phyloP scores from a whole-genome alignment of 1,139 yeast genomes.

The Kodamaea anthophila region DNA sequence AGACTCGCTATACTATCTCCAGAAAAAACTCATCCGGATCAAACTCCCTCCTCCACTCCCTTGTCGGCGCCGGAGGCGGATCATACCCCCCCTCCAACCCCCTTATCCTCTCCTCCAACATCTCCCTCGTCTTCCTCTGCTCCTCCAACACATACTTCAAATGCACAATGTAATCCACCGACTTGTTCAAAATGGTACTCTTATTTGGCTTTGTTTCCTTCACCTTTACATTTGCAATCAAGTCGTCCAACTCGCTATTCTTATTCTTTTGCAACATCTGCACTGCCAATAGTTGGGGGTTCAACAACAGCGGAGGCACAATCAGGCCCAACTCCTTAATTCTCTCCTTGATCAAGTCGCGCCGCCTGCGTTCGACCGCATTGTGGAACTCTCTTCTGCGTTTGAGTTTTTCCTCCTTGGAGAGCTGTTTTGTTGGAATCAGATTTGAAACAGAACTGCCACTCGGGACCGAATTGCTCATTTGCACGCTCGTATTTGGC shows the following conservation, averaged over 20 bases:
- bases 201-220: constrained; percentile 71
- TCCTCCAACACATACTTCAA: constrained; percentile 38
- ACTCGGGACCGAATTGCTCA: constrained; percentile 22
- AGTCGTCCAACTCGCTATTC: constrained; percentile 31
- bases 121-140: constrained; percentile 24
- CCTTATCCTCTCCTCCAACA: constrained; percentile 8
- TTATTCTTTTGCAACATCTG: constrained; percentile 40
- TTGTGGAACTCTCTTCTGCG: constrained; percentile 74
- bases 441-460: constrained; percentile 9
- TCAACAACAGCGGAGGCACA: constrained; percentile 65
- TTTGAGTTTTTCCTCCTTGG: constrained; percentile 64
- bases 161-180: constrained; percentile 64
- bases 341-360: constrained; percentile 71
- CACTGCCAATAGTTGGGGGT: constrained; percentile 43
- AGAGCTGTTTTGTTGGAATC: constrained; percentile 34
- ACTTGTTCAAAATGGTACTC: constrained; percentile 57
- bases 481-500: constrained; percentile 14
- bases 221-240: constrained; percentile 36
- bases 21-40: constrained; percentile 16
- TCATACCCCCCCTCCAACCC: constrained; percentile 4
- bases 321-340: constrained; percentile 65
- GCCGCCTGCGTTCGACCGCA: constrained; percentile 73
- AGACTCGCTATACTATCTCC: constrained; percentile 12
- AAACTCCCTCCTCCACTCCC: constrained; percentile 9
- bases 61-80: constrained; percentile 10